phyloP scores from a whole-genome alignment of 805 yeast genomes.

The Maudiozyma bulderi region DNA sequence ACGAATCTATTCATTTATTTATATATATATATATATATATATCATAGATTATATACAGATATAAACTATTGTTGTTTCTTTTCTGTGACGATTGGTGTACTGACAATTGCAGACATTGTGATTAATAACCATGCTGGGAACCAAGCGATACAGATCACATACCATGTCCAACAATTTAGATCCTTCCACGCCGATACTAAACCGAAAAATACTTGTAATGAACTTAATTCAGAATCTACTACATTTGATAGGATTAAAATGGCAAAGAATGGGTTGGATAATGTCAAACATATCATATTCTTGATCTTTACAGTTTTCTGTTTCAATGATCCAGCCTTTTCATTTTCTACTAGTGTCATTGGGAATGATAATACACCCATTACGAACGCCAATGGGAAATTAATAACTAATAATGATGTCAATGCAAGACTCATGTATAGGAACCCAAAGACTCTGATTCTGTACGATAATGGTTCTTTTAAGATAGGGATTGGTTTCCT shows the following conservation, averaged over 20 bases:
- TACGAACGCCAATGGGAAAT: slow-evolving; percentile 70
- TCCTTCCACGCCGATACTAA: slow-evolving; percentile 56
- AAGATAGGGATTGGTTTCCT: not conserved
- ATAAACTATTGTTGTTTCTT: not conserved
- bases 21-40: too few species aligned
- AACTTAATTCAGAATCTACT: slow-evolving; percentile 29
- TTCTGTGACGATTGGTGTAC: not conserved
- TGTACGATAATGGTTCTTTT: slow-evolving; percentile 17
- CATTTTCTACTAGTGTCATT: slow-evolving; percentile 43
- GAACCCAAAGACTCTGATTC: slow-evolving; percentile 39
- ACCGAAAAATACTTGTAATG: slow-evolving; percentile 36
- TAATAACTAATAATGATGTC: slow-evolving; percentile 66
- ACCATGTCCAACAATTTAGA: slow-evolving; percentile 81
- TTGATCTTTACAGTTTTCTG: slow-evolving; percentile 7
- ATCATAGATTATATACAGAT: not conserved
- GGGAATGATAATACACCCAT: slow-evolving; percentile 72
- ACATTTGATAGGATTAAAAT: slow-evolving; percentile 26
- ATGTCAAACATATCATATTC: slow-evolving; percentile 30
- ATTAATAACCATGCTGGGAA: slow-evolving; percentile 64
- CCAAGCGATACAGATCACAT: slow-evolving; percentile 66
- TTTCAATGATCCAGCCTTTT: slow-evolving; percentile 1
- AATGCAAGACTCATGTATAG: slow-evolving; percentile 58
- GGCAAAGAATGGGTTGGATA: slow-evolving; percentile 46
- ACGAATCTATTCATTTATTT: too few species aligned
- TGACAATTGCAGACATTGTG: slow-evolving; percentile 18